Evolutionary conservation across 2,329 filamentous ascomycete genomes (phyloP), one percentile per base, ranked within the genome.

Genomic region (Ceratocystis harringtonii): DNA sequence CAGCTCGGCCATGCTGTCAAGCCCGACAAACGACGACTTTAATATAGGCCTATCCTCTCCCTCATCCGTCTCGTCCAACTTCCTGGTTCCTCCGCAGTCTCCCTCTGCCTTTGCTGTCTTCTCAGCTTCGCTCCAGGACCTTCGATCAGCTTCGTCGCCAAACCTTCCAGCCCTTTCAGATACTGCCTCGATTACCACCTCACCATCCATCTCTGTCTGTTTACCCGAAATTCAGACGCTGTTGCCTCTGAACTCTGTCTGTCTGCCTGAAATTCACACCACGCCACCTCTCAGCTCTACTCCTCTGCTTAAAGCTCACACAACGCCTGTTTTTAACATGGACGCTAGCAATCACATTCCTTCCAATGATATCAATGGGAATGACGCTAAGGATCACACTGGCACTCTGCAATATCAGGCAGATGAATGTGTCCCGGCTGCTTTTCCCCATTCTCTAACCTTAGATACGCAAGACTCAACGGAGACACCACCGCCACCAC

Each of bases 271-370:
- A 36, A 58, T 36, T n/a, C 8, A 25, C 17, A 58, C 55, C 3
- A 58, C 55, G 17, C 55, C 55, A 4, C 55, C 55, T 15, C 22
- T 58, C 55, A 19, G 19, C 55, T 48, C 66, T 72, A 76, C 68
- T 70, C 75, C 70, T 61, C 74, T 83, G 61, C 81, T 81, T 48
- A 79, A 82, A 76, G 85, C 80, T 73, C 76, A 72, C 70, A 75
- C 76, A 44, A 71, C 76, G 17, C 76, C 79, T 64, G 78, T 79
- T 66, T 71, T 84, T 74, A 81, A 81, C 69, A 85, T 87, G 80
- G 87, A 90, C 75, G 86, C 83, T 66, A 81, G 87, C 72, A 90
- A 90, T 74, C 90, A 89, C 72, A 82, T 84, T 57, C 76, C 90
- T 73, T 86, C 87, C 65, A 87, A 90, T 74, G 82, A 86, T 72